Conservation (phyloP, 2,329 filamentous ascomycete genomes). For the Xylaria polymorpha region DNA sequence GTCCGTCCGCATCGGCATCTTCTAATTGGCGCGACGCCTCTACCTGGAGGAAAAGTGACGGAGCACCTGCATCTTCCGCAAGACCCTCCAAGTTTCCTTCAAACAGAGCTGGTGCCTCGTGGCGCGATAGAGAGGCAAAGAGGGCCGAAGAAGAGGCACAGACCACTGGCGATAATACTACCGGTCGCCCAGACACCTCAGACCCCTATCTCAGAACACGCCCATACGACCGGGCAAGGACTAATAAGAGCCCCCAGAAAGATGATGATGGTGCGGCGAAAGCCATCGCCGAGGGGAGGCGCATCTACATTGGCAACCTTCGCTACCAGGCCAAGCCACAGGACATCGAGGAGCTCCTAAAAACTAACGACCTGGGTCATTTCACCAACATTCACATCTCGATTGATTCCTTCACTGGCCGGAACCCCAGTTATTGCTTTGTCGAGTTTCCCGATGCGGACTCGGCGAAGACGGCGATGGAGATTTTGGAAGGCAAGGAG, state of each 20-base stretch:
- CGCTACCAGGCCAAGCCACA: slow-evolving; percentile 61
- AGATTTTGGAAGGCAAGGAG: slow-evolving; percentile 63
- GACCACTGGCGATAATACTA: slow-evolving; percentile 15
- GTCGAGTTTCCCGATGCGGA: slow-evolving; percentile 71
- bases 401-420: slow-evolving; percentile 73
- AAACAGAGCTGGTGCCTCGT: slow-evolving; percentile 29
- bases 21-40: slow-evolving; percentile 35
- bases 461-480: slow-evolving; percentile 68
- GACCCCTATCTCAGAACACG: slow-evolving; percentile 32
- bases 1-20: slow-evolving; percentile 23
- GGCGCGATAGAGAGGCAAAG: slow-evolving; percentile 36
- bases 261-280: slow-evolving; percentile 38
- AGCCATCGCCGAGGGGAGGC: slow-evolving; percentile 47
- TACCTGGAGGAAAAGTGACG: slow-evolving; percentile 34
- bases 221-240: slow-evolving; percentile 33
- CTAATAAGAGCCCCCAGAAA: slow-evolving; percentile 33
- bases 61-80: slow-evolving; percentile 20
- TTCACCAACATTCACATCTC: slow-evolving; percentile 73
- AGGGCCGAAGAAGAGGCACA: slow-evolving; percentile 21
- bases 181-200: slow-evolving; percentile 17
- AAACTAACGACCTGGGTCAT: slow-evolving; percentile 50
- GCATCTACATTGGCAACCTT: slow-evolving; percentile 76
- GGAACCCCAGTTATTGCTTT: slow-evolving; percentile 81
- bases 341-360: slow-evolving; percentile 53
- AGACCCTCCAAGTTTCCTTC: slow-evolving; percentile 29